Evolutionary conservation across 176 grass and related monocot genomes (phyloP).

Genomic region (Ananas comosus): DNA sequence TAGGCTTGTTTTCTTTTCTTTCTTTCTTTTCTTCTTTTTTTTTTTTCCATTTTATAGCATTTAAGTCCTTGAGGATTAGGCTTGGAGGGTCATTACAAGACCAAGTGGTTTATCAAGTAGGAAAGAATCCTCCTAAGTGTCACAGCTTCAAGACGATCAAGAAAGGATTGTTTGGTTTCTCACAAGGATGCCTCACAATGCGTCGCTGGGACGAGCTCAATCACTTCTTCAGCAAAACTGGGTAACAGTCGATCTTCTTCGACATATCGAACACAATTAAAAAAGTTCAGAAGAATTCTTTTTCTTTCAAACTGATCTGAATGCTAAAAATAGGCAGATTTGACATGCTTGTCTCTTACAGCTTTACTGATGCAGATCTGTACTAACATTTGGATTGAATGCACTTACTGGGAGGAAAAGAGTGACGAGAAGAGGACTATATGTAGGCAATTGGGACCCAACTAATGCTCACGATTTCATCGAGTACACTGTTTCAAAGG

Average conservation of each 20-base stretch:
- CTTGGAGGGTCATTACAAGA: slow-evolving; percentile 59
- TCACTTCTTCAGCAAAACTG: slow-evolving; percentile 36
- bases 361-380: slow-evolving; percentile 24
- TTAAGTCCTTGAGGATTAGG: slow-evolving; percentile 35
- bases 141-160: slow-evolving; percentile 21
- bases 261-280: too few relatives aligned
- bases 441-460: slow-evolving; percentile 35
- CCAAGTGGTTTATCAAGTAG: slow-evolving; percentile 40
- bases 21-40: too few relatives aligned
- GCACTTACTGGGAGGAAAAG: slow-evolving; percentile 38
- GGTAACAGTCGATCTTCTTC: slow-evolving; percentile 11
- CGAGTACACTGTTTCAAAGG: slow-evolving; percentile 30
- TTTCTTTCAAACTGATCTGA: too few relatives aligned
- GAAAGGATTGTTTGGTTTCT: slow-evolving; percentile 40
- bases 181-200: slow-evolving; percentile 38
- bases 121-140: slow-evolving; percentile 16
- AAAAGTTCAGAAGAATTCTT: too few relatives aligned
- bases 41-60: slow-evolving; percentile 21
- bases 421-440: slow-evolving; percentile 8
- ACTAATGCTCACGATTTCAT: slow-evolving; percentile 46
- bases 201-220: slow-evolving; percentile 46
- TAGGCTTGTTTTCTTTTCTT: not conserved
- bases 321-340: too few relatives aligned
- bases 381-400: slow-evolving; percentile 56
- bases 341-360: too few relatives aligned